Evolutionary conservation across 2,329 filamentous ascomycete species (phyloP), one percentile per base, ranked within the genome.

Genomic region (Furcasterigmium sp.): DNA sequence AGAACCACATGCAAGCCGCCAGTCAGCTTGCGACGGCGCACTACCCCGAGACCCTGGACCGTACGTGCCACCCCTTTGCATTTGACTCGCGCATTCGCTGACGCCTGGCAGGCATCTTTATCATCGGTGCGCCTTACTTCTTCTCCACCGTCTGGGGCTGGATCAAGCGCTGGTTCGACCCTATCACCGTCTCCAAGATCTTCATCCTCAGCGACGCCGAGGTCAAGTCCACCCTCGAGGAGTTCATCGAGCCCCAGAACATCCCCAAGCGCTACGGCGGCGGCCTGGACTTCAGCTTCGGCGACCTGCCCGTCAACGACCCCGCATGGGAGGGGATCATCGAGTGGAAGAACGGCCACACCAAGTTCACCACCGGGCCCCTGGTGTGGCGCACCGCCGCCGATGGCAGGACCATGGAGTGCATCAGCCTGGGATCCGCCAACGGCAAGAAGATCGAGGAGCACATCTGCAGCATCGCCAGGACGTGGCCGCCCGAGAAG

Each of bases 101-200:
- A 65, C 46, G 55, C 13, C 28, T 34, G 14, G 29, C 28, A 64
- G 61, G 68, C 29, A 73, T 73, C 54, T 73, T 73, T 49, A 85
- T 97, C 56, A 89, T 96, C 50, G 91, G 91, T 48, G 91, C 91
- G 1, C 91, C 91, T 8, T 70, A 78, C 37, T 95, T 95, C 75
- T 95, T 95, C 71, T 85, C 86, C 39, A 95, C 89, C 3, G 87
- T 95, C 47, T 91, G 91, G 91, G 82, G 87, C 52, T 95, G 90
- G 89, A 78, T 95, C 67, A 95, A 95, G 74, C 84, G 86, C 57
- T 95, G 91, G 90, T 95, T 95, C 58, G 86, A 91, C 67, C 91
- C 91, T 7, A 89, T 90, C 49, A 96, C 91, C 26, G 87, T 90
- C 3, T 93, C 88, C 56, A 97, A 97, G 70, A 96, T 97, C 62